Base-by-base conservation (phyloP, 2,329 filamentous ascomycete genomes). In the Leptographium wingfieldii region DNA sequence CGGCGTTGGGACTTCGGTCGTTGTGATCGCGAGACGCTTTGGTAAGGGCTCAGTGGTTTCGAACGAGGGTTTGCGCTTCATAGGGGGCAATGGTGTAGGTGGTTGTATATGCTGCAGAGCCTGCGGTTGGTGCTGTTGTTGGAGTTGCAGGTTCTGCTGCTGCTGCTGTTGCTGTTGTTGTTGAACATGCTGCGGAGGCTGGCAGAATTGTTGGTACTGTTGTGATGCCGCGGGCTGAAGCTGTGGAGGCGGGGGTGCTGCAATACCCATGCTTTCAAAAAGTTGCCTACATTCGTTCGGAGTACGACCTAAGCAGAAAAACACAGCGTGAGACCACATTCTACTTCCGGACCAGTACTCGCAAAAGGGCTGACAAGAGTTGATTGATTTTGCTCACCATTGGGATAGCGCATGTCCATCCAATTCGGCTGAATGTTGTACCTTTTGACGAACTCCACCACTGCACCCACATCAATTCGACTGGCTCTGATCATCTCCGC, bases 401-500 rank as follows among this genome's bases (percentile, higher is more conserved):
- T 62, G 33, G 71, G 71, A 51, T 72, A 63, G 60, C 72, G 69
- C 69, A 73, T 73, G 27, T 66, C 64, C 46, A 67, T 59, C 71
- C 71, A 73, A 62, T 72, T 65, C 40, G 71, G 69, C 52, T 67
- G 61, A 22, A 72, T 64, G 12, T 64, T 64, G 55, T 66, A 65
- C 31, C 61, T 53, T 58, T 69, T 75, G 64, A 83, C 72, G 62
- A 83, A 80, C 14, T 71, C 70, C 25, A 76, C 73, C 35, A 83
- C 68, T 22, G 68, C 69, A 12, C 71, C 68, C 29, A 80, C 67
- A 60, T 80, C 75, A 61, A 82, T 69, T 35, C 73, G 69, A 70
- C 80, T 83, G 62, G 73, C 74, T 66, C 82, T 83, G 69, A 83
- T 78, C 65, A 82, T 79, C 69, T 83, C 80, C 60, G 75, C 78